Percentiles rank a stretch among this genome's conserved stretches.
Conservation (phyloP, 495 filamentous ascomycete genomes). For the Hypoxylon crocopeplum region DNA sequence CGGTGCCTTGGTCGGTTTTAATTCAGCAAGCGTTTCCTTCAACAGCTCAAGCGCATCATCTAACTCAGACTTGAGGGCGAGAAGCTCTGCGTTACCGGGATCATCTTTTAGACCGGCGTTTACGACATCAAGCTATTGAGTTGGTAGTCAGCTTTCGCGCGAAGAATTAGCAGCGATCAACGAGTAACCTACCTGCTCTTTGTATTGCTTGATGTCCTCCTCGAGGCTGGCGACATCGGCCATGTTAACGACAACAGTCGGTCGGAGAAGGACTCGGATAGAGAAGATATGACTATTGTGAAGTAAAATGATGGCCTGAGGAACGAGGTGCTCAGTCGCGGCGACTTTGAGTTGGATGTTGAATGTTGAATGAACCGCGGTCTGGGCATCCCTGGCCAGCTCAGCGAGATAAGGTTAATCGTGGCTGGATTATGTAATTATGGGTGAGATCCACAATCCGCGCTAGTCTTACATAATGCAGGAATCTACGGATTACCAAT, state of each 20-base stretch:
- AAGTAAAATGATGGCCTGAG: too few relatives aligned
- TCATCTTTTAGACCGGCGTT: slow-evolving; percentile 78
- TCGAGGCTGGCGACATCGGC: slow-evolving; percentile 70
- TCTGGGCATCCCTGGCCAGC: too few relatives aligned
- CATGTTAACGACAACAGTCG: slow-evolving; percentile 41
- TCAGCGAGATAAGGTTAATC: too few relatives aligned
- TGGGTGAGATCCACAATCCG: too few relatives aligned
- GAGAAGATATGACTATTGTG: not conserved
- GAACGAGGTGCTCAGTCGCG: too few relatives aligned
- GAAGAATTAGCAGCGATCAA: slow-evolving; percentile 2
- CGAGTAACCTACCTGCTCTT: slow-evolving; percentile 68
- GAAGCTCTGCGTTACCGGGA: slow-evolving; percentile 81
- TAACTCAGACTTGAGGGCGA: slow-evolving; percentile 79
- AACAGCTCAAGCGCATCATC: slow-evolving; percentile 82
- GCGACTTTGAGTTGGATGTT: too few relatives aligned
- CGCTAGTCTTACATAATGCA: too few relatives aligned
- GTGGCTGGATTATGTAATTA: too few relatives aligned
- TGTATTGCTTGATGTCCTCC: slow-evolving; percentile 81
- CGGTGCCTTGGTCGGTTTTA: slow-evolving; percentile 65
- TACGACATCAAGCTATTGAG: slow-evolving; percentile 77
- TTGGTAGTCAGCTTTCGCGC: slow-evolving; percentile 18
- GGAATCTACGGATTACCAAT: too few relatives aligned
- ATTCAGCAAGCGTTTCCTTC: slow-evolving; percentile 80
- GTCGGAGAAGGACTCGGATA: not conserved
- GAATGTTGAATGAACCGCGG: too few relatives aligned